These are phyloP conservation scores for Colletotrichum simmondsii DNA, from an alignment of 2,329 filamentous ascomycete species.

Conservation along the genomic window DNA sequence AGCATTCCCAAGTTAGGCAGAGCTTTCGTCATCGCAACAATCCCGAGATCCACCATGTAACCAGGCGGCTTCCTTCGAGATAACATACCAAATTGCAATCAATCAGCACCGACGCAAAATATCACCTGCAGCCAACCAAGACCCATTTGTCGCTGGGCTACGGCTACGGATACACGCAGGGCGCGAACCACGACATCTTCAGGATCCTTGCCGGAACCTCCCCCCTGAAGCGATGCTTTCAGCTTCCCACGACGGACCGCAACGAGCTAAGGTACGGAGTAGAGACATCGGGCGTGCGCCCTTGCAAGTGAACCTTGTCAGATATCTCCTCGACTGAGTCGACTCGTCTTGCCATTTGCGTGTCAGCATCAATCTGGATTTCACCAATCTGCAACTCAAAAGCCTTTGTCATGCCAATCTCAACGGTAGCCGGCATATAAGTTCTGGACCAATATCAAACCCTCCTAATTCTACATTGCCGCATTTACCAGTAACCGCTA, in stretches of 20 bases:
- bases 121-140: not conserved
- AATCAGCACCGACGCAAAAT: not conserved
- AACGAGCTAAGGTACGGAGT: not conserved
- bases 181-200: conserved; percentile 14
- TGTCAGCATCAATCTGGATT: not conserved
- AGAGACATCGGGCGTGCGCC: conserved; percentile 8
- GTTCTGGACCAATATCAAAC: conserved; percentile 11
- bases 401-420: conserved; percentile 20
- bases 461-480: conserved; percentile 9
- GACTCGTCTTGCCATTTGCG: not conserved
- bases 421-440: conserved; percentile 18
- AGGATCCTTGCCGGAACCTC: not conserved
- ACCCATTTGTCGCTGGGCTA: not conserved
- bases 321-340: not conserved
- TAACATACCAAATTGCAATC: not conserved
- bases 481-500: conserved; percentile 14
- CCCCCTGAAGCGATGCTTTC: not conserved
- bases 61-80: not conserved
- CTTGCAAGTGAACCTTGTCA: conserved; percentile 1
- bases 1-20: not conserved
- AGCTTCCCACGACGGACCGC: not conserved
- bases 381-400: conserved; percentile 3
- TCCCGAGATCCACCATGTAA: not conserved
- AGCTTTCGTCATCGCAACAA: not conserved
- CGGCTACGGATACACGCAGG: not conserved